Evolutionary conservation across 2,329 filamentous ascomycete genomes (phyloP), one percentile per base, ranked within the genome.

Genomic region (Lachnellula hyalina): DNA sequence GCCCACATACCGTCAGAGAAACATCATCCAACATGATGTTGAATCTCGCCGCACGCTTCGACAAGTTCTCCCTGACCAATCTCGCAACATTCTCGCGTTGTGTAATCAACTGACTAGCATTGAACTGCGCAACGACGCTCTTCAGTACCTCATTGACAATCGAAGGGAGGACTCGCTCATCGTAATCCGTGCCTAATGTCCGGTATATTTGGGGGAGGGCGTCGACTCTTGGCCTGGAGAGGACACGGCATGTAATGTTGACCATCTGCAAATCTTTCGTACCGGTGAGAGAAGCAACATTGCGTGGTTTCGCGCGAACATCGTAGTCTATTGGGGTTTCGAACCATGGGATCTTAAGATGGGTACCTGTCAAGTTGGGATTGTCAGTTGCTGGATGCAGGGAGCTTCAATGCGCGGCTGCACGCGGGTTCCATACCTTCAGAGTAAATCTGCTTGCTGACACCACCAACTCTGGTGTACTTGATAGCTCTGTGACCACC

Each of bases 191-290:
- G 52, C 94, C 94, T 36, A 99, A 82, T 1, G 94, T 99, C 63
- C 94, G 83, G 81, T 97, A 99, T 69, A 99, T 99, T 76, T 96
- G 90, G 17, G 94, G 94, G 42, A 99, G 84, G 34, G 92, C 89
- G 63, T 89, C 85, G 68, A 99, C 78, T 55, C 91, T 85, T 54
- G 94, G 94, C 66, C 91, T 82, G 56, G 93, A 96, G 51, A 99
- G 89, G 56, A 99, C 94, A 89, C 94, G 93, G 76, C 94, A 99
- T 70, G 93, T 99, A 72, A 99, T 97, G 83, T 99, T 99, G 71
- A 97, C 94, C 94, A 99, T 99, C 79, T 99, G 94, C 75, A 99
- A 78, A 75, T 99, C 94, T 81, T 99, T 99, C 70, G 94, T 99
- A 66, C 94, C 94, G 57, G 94, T 99, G 63, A 99, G 83, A 63